phyloP scores from a whole-genome alignment of 345 rosid genomes.

The Brassica rapa region DNA sequence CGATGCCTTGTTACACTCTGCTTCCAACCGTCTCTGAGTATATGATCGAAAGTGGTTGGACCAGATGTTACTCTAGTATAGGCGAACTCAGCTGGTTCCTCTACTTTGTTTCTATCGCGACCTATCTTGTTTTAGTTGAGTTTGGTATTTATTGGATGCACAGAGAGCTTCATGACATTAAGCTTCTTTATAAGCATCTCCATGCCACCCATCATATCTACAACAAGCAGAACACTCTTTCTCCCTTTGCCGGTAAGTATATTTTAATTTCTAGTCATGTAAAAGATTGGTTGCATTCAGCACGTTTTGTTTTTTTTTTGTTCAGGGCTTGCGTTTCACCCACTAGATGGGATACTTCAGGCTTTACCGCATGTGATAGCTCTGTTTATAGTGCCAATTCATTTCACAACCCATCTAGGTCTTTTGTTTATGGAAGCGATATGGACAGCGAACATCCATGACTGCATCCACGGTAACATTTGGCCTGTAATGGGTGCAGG shows the following conservation, averaged over 20 bases:
- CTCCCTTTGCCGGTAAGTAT: slow-evolving; percentile 87
- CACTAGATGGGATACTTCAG: slow-evolving; percentile 87
- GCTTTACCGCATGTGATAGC: slow-evolving; percentile 84
- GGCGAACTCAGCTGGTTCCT: slow-evolving; percentile 62
- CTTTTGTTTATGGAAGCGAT: slow-evolving; percentile 76
- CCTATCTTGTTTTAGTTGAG: slow-evolving; percentile 79
- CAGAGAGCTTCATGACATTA: slow-evolving; percentile 89
- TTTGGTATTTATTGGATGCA: slow-evolving; percentile 98
- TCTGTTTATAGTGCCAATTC: slow-evolving; percentile 73
- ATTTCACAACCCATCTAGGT: slow-evolving; percentile 69
- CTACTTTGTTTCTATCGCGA: slow-evolving; percentile 46
- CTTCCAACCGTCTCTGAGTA: slow-evolving; percentile 83
- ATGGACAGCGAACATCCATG: slow-evolving; percentile 95
- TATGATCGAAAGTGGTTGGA: slow-evolving; percentile 93
- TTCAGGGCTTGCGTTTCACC: slow-evolving; percentile 91
- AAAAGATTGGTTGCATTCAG: background rate
- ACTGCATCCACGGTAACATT: slow-evolving; percentile 73
- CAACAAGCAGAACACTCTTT: slow-evolving; percentile 95
- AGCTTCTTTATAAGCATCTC: slow-evolving; percentile 83
- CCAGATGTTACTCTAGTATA: slow-evolving; percentile 62
- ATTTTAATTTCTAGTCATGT: background rate
- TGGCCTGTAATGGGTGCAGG: slow-evolving; percentile 99
- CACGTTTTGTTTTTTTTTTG: background rate
- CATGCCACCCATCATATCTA: slow-evolving; percentile 94
- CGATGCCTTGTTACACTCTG: slow-evolving; percentile 83